Conservation (phyloP, 2,329 filamentous ascomycete species). For the Ascochyta viciae-villosae region DNA sequence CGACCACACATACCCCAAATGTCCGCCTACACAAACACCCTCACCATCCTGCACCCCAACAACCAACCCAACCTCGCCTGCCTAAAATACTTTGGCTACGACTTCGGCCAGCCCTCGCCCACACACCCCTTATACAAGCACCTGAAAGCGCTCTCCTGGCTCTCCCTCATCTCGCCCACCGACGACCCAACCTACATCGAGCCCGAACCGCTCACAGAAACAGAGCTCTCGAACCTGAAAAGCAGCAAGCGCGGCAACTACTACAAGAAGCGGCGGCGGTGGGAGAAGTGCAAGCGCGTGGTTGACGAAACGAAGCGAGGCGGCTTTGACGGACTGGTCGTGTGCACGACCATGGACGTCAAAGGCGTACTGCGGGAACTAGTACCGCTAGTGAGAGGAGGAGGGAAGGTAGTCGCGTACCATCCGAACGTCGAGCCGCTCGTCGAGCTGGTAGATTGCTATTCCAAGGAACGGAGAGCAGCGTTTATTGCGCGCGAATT, state of each 20-base stretch:
- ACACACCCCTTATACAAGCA: constrained; percentile 81
- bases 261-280: constrained; percentile 86
- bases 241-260: constrained; percentile 83
- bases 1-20: constrained; percentile 66
- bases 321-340: constrained; percentile 81
- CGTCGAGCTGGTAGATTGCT: constrained; percentile 78
- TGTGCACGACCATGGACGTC: constrained; percentile 84
- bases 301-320: constrained; percentile 78
- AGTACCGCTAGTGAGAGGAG: constrained; percentile 82
- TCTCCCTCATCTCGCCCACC: constrained; percentile 82
- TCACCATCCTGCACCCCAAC: constrained; percentile 81
- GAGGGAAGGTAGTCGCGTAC: constrained; percentile 86
- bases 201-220: constrained; percentile 65
- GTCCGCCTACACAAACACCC: constrained; percentile 74
- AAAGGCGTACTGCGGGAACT: constrained; percentile 75
- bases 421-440: constrained; percentile 81
- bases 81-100: constrained; percentile 89
- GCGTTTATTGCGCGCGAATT: constrained; percentile 62
- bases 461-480: constrained; percentile 78
- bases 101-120: constrained; percentile 67
- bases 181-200: constrained; percentile 77
- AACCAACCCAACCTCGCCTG: constrained; percentile 86
- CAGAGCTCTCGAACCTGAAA: constrained; percentile 75
- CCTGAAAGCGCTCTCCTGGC: constrained; percentile 86
- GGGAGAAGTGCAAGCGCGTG: constrained; percentile 73